Percentiles rank a stretch among this genome's conserved stretches.
These are phyloP conservation scores for Oryza officinalis DNA, from an alignment of 176 grass and related monocot species.

Conservation along the genomic window DNA sequence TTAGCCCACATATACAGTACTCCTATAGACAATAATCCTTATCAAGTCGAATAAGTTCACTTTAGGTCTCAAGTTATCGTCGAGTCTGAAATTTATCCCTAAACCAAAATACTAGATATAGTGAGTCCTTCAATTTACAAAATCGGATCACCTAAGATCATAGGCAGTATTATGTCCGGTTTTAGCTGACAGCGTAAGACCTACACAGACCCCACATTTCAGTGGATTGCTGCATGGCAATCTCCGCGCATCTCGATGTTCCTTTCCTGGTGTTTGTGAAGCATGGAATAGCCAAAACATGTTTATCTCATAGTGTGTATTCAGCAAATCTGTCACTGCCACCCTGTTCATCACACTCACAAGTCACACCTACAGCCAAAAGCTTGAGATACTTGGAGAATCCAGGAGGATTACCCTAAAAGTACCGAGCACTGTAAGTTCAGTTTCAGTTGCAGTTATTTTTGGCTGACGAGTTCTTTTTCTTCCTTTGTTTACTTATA, in stretches of 20 bases:
- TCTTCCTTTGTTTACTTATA: not conserved
- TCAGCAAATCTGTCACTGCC: not conserved
- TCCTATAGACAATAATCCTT: too few species aligned
- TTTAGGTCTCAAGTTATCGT: too few species aligned
- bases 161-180: too few species aligned
- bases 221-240: not conserved
- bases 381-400: not conserved
- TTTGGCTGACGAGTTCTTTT: too few species aligned
- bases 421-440: not conserved
- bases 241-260: not conserved
- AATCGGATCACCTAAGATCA: too few species aligned
- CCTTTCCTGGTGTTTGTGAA: not conserved
- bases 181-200: too few species aligned
- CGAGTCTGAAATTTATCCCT: too few species aligned
- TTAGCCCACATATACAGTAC: too few species aligned
- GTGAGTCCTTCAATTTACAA: too few species aligned
- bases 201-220: too few species aligned
- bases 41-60: too few species aligned
- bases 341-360: not conserved
- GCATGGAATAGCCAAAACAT: conserved; percentile 1
- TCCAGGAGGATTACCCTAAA: not conserved
- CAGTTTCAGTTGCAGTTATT: not conserved
- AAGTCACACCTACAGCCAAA: not conserved
- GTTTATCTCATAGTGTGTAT: not conserved
- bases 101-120: too few species aligned